Conservation (phyloP, 768 basidiomycete genomes). For the Tricholoma bakamatsutake region DNA sequence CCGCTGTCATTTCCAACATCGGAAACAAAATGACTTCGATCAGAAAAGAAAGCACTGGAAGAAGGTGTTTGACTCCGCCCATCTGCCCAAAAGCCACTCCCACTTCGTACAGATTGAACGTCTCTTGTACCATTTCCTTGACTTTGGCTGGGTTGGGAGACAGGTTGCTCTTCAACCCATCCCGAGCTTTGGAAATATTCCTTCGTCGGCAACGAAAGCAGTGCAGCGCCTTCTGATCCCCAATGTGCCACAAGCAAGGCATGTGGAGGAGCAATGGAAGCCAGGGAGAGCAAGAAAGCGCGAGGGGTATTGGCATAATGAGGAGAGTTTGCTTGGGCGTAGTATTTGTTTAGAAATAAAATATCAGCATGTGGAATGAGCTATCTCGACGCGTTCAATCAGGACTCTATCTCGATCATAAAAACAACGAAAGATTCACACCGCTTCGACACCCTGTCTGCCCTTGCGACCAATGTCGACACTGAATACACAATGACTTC, state of each 20-base stretch:
- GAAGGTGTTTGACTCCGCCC: conserved; percentile 49
- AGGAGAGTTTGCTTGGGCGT: conserved; percentile 57
- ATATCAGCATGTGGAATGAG: conserved; percentile 80
- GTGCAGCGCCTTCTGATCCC: conserved; percentile 74
- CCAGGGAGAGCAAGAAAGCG: conserved; percentile 70
- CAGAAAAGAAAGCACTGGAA: conserved; percentile 47
- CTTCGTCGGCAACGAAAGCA: conserved; percentile 73
- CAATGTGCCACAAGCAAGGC: conserved; percentile 80
- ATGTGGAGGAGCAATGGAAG: conserved; percentile 61
- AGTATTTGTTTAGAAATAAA: conserved; percentile 71
- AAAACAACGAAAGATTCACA: conserved; percentile 31
- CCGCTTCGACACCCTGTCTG: conserved; percentile 75
- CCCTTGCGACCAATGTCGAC: conserved; percentile 71
- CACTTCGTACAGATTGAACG: conserved; percentile 50
- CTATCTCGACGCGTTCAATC: conserved; percentile 30
- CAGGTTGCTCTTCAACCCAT: conserved; percentile 56
- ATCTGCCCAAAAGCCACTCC: conserved; percentile 74
- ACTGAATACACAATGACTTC: conserved; percentile 76
- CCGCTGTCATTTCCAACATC: conserved; percentile 22
- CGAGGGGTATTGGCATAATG: conserved; percentile 63
- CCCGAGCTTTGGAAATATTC: conserved; percentile 86
- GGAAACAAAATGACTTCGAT: conserved; percentile 19
- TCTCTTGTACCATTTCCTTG: conserved; percentile 17
- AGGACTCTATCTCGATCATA: conserved; percentile 2
- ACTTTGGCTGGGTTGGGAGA: conserved; percentile 14